Conservation (phyloP, 805 yeast genomes). For the Hanseniaspora mollemarum region DNA sequence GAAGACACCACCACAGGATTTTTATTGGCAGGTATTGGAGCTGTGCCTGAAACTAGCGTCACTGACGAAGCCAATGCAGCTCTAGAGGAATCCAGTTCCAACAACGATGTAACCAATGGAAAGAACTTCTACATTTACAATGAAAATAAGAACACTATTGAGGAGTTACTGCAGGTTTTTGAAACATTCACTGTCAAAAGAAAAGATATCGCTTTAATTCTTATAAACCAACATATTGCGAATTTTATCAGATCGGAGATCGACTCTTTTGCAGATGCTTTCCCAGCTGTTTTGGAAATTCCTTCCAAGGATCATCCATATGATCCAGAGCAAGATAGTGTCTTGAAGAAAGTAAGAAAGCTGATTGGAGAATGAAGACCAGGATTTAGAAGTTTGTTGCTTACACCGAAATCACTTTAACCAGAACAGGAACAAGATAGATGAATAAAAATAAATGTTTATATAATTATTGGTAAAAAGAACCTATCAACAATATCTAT, state of each 20-base stretch:
- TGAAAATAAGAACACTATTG: conserved; percentile 66
- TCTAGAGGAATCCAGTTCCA: conserved; percentile 19
- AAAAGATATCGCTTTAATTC: conserved; percentile 82
- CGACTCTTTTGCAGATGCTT: conserved; percentile 76
- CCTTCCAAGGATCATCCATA: conserved; percentile 98
- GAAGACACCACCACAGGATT: conserved; percentile 96
- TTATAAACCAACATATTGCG: conserved; percentile 91
- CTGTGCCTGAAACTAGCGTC: neutral
- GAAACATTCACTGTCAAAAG: conserved; percentile 60
- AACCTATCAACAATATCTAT: no score
- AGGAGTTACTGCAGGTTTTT: conserved; percentile 64
- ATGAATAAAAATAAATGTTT: no score
- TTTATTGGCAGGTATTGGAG: conserved; percentile 85
- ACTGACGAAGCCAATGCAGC: neutral
- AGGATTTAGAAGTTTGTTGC: no score
- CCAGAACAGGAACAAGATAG: no score
- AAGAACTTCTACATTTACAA: conserved; percentile 74
- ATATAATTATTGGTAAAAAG: no score
- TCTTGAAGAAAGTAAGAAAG: conserved; percentile 85
- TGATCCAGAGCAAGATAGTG: conserved; percentile 96
- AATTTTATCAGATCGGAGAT: conserved; percentile 74
- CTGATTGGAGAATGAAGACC: conserved; percentile 87
- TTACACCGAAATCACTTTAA: no score
- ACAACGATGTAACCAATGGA: conserved; percentile 28
- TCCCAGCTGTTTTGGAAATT: conserved; percentile 92